phyloP scores from a whole-genome alignment of 139 green algal genomes.

The Chlorella sp. region DNA sequence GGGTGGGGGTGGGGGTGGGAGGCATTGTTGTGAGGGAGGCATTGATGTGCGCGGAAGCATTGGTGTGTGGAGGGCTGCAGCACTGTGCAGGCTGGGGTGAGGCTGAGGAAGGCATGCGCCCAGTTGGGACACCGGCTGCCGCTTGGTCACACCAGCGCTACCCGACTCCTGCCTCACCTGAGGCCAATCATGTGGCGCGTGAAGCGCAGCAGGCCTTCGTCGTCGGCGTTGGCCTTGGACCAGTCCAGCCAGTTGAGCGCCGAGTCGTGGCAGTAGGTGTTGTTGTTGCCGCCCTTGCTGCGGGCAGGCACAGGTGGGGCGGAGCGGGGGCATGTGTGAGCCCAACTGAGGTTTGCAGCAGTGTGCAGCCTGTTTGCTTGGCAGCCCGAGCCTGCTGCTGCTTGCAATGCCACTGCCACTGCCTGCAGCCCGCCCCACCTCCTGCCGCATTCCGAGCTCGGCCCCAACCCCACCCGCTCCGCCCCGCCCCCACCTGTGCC shows the following conservation, averaged over 20 bases:
- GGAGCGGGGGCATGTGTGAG: neutral
- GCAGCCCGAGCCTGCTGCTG: too few species aligned
- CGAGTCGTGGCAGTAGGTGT: slow-evolving; percentile 99
- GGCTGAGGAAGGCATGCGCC: too few species aligned
- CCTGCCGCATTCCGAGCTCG: neutral
- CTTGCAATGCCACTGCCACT: too few species aligned
- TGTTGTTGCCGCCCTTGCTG: slow-evolving; percentile 96
- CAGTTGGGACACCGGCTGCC: too few species aligned
- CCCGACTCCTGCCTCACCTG: slow-evolving; percentile 23
- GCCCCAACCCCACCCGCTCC: neutral
- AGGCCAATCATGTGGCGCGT: slow-evolving; percentile 73
- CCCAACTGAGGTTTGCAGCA: too few species aligned
- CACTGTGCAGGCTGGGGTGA: too few species aligned
- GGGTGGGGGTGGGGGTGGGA: neutral
- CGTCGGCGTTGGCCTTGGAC: slow-evolving; percentile 65
- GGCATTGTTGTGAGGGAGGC: too few species aligned
- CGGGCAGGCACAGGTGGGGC: neutral
- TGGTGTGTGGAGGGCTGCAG: too few species aligned
- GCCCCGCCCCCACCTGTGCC: slow-evolving; percentile 67
- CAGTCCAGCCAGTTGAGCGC: slow-evolving; percentile 93
- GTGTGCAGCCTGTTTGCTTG: too few species aligned
- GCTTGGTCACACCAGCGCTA: too few species aligned
- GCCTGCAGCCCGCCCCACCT: neutral
- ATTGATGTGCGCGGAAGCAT: too few species aligned
- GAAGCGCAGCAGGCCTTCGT: slow-evolving; percentile 82